Base-by-base conservation (phyloP, 2,329 filamentous ascomycete genomes). In the Scolecobasidium constrictum region DNA sequence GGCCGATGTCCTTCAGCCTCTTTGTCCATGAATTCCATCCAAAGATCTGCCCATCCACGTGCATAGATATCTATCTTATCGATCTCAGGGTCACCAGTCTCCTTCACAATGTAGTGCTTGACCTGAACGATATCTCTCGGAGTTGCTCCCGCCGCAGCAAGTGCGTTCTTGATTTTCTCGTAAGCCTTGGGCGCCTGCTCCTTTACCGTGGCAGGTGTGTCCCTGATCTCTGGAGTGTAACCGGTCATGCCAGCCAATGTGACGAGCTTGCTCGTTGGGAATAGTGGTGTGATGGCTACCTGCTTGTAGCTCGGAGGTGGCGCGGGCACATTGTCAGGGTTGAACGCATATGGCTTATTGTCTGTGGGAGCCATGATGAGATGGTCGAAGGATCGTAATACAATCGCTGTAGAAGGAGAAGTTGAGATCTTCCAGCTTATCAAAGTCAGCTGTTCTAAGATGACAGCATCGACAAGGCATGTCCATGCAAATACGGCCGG, bases 21-120 rank as follows among this genome's bases (percentile, higher is more conserved):
- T 16, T 46, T 41, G 38, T 61, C 56, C 59, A 61, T 60, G 35
- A 57, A 61, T 21, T 58, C 50, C 2, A 56, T 56, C 59, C 59
- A 61, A 5, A 52, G 33, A 2, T 56, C 47, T 19, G 50, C 57
- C 59, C 58, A 61, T 2, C 55, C 59, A 3, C 48, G 28, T 31
- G 47, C 47, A 21, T 47, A 47, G 4, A 50, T 38, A n/a, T 48
- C 45, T 15, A 39, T 19, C 33, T 35, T 40, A 23, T 50, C 45
- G 12, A 47, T 18, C 36, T 43, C 40, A 6, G 54, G 36, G 28
- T 57, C 45, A 3, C 58, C 58, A 1, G 56, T 54, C 11, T 57
- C 49, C n/a, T 54, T 56, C 16, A 61, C 58, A 28, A 61, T 58
- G 34, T 60, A 61, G 22, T 61, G 59, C 22, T 54, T 49, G 19